Evolutionary conservation across 163 green algal genomes (phyloP).

Genomic region (Prototheca wickerhamii): DNA sequence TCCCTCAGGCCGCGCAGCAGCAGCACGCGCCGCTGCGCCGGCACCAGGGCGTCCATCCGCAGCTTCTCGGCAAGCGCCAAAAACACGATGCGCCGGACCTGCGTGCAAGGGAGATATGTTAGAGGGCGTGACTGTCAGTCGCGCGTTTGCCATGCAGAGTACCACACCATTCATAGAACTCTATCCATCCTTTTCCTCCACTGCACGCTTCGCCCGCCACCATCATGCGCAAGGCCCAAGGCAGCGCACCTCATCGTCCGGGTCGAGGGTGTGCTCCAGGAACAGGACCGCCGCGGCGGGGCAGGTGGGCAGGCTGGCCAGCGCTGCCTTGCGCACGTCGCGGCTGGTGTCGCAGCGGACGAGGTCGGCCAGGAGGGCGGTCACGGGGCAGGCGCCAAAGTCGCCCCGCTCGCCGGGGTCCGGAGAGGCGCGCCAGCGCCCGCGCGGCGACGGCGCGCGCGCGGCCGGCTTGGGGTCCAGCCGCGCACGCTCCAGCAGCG

Average conservation of each 20-base stretch:
- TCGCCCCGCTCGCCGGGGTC: conserved; percentile 36
- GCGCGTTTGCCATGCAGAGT: too few relatives aligned
- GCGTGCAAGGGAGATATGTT: too few relatives aligned
- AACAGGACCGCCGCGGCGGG: conserved; percentile 10
- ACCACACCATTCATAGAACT: too few relatives aligned
- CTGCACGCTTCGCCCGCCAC: not conserved
- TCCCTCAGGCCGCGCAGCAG: conserved; percentile 32
- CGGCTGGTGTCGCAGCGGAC: conserved; percentile 32
- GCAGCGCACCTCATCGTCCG: conserved; percentile 32
- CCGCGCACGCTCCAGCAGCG: conserved; percentile 45
- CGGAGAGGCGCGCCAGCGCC: conserved; percentile 41
- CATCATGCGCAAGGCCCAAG: not conserved
- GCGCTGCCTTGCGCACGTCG: conserved; percentile 36
- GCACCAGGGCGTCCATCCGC: conserved; percentile 13
- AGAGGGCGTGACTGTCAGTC: not conserved
- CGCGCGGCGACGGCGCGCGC: conserved; percentile 37
- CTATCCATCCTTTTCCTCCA: too few relatives aligned
- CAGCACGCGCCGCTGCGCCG: conserved; percentile 16
- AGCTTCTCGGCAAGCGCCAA: conserved; percentile 23
- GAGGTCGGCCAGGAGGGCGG: conserved; percentile 19
- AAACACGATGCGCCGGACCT: conserved; percentile 33
- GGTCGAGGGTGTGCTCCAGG: conserved; percentile 28
- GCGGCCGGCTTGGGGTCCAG: conserved; percentile 41
- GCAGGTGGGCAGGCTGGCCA: conserved; percentile 27
- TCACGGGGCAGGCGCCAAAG: conserved; percentile 24